Percentiles rank a stretch among this genome's conserved stretches.
These are phyloP conservation scores for Crithidia expoeki DNA, from an alignment of 208 protist genomes.

Conservation along the genomic window DNA sequence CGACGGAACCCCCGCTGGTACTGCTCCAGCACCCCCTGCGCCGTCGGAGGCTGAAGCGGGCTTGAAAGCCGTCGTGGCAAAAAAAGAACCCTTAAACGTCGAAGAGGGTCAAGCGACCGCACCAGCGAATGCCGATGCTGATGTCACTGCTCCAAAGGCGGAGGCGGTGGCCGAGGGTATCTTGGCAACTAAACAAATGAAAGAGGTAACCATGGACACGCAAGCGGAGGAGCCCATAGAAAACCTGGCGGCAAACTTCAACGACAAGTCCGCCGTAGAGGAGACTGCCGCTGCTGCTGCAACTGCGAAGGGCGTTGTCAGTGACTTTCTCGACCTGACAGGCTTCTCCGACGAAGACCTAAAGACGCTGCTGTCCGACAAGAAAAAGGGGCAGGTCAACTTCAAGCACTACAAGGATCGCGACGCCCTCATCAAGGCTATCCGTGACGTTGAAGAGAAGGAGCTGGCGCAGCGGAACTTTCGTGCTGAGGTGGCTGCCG, in stretches of 20 bases:
- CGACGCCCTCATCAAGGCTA: constrained; percentile 24
- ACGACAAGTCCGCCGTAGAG: constrained; percentile 17
- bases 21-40: too few species aligned
- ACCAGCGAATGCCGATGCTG: too few species aligned
- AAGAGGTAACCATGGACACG: background rate
- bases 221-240: too few species aligned
- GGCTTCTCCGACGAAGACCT: constrained; percentile 32
- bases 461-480: constrained; percentile 28
- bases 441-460: constrained; percentile 24
- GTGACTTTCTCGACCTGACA: background rate
- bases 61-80: too few species aligned
- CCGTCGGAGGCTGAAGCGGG: too few species aligned
- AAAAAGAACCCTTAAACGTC: too few species aligned
- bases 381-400: constrained; percentile 40
- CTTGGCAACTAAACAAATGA: background rate
- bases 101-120: too few species aligned
- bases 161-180: background rate
- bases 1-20: background rate
- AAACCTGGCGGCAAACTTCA: too few species aligned
- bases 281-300: background rate
- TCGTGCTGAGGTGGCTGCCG: constrained; percentile 21
- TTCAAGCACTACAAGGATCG: constrained; percentile 26
- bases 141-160: too few species aligned
- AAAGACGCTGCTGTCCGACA: constrained; percentile 36
- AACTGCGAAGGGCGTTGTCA: background rate